A percentile compares a stretch with the other conserved stretches of the same genome.
Evolutionary conservation across 2,329 filamentous ascomycete genomes (phyloP).

Genomic region (Diaporthe vaccinii): DNA sequence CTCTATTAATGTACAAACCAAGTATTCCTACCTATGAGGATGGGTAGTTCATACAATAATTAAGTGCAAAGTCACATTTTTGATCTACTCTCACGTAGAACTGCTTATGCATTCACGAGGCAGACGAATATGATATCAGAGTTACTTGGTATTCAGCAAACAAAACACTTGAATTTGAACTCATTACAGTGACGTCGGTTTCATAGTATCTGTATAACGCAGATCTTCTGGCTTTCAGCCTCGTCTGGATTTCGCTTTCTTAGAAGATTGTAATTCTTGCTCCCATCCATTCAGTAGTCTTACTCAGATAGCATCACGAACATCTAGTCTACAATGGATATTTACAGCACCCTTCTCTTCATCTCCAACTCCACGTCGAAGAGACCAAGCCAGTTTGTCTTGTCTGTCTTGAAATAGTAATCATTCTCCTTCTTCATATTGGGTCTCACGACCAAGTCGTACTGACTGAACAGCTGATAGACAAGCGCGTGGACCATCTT

Average conservation of each 20-base stretch:
- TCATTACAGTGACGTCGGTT: no score
- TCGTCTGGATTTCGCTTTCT: no score
- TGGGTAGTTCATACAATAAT: neutral
- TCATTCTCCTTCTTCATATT: constrained; percentile 26
- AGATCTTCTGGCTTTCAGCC: neutral
- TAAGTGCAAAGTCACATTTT: no score
- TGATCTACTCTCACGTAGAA: neutral
- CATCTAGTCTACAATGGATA: neutral
- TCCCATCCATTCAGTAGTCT: neutral
- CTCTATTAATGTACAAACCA: neutral
- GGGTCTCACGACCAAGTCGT: neutral
- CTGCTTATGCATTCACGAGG: neutral
- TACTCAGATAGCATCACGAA: neutral
- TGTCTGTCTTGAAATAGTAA: constrained; percentile 21
- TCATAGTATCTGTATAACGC: no score
- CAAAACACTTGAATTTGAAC: rapidly evolving
- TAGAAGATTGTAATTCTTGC: no score
- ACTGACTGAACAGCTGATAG: neutral
- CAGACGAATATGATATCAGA: no score
- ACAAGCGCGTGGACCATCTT: constrained; percentile 18
- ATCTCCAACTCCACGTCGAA: constrained; percentile 12
- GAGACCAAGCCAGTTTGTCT: constrained; percentile 7
- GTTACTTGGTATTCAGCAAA: no score
- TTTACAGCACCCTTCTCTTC: neutral
- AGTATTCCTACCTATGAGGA: neutral